Percentiles rank a stretch among this genome's conserved stretches.
Conservation (phyloP, 371 early-diverging fungal genomes). For the Mortierella sp. region DNA sequence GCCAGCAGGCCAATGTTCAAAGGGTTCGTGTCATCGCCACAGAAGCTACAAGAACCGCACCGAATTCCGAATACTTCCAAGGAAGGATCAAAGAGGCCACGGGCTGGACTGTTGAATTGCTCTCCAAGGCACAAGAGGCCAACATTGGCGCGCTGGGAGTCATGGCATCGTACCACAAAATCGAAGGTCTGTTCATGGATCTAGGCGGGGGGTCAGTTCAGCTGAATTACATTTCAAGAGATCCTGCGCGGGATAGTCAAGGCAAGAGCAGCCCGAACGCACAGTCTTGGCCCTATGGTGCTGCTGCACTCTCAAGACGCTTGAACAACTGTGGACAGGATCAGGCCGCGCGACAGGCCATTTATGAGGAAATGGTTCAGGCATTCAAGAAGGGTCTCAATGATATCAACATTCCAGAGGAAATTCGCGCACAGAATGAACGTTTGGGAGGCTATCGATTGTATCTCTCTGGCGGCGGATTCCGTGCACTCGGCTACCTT, state of each 20-base stretch:
- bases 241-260: constrained; percentile 17
- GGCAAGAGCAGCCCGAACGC: constrained; percentile 59
- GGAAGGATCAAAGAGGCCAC: constrained; percentile 59
- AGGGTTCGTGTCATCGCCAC: constrained; percentile 70
- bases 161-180: constrained; percentile 66
- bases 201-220: constrained; percentile 74
- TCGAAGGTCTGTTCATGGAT: constrained; percentile 72
- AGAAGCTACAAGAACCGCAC: constrained; percentile 70
- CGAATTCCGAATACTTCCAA: constrained; percentile 63
- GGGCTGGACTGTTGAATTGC: constrained; percentile 61
- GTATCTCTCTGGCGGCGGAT: constrained; percentile 73
- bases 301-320: constrained; percentile 62
- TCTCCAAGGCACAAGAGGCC: constrained; percentile 68
- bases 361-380: constrained; percentile 58
- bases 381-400: constrained; percentile 55
- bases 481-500: constrained; percentile 68
- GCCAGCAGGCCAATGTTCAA: constrained; percentile 59
- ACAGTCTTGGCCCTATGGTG: constrained; percentile 73
- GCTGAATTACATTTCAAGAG: constrained; percentile 65
- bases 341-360: constrained; percentile 42
- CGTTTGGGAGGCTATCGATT: constrained; percentile 59
- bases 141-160: constrained; percentile 71
- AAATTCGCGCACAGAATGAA: constrained; percentile 20
- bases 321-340: constrained; percentile 49
- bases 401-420: constrained; percentile 25